These are phyloP conservation scores for Phialophora chinensis DNA, from an alignment of 2,329 filamentous ascomycete species.

Conservation along the genomic window DNA sequence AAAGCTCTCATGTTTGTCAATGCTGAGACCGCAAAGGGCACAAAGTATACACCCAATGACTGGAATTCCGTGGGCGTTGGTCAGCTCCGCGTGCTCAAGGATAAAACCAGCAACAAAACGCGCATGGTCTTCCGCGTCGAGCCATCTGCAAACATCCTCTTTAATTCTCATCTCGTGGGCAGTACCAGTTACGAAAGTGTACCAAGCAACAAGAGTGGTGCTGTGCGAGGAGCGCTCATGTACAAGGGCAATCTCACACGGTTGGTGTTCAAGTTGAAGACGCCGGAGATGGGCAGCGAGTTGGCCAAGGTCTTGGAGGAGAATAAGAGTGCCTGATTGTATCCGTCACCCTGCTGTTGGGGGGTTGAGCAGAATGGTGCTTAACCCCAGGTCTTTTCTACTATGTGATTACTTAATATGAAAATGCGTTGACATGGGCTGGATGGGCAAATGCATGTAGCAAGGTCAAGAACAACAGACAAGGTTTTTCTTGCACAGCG, in stretches of 20 bases:
- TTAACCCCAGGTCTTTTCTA: neutral
- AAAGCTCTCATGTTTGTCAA: constrained; percentile 69
- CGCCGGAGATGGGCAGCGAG: constrained; percentile 32
- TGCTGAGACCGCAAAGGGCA: constrained; percentile 52
- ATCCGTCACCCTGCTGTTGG: neutral
- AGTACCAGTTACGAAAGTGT: constrained; percentile 61
- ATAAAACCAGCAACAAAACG: constrained; percentile 70
- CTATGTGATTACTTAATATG: constrained; percentile 5
- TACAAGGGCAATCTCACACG: constrained; percentile 34
- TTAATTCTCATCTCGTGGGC: constrained; percentile 71
- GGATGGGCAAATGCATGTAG: constrained; percentile 3
- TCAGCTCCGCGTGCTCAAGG: constrained; percentile 72
- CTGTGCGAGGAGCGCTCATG: constrained; percentile 36
- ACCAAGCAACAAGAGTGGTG: constrained; percentile 34
- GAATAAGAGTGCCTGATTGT: constrained; percentile 33
- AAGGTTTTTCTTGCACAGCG: constrained; percentile 1
- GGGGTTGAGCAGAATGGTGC: neutral
- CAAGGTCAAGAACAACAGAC: constrained; percentile 5
- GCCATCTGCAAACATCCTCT: constrained; percentile 72
- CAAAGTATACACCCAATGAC: constrained; percentile 49
- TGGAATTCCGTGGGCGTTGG: constrained; percentile 77
- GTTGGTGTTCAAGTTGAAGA: constrained; percentile 40
- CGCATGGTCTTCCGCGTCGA: constrained; percentile 76
- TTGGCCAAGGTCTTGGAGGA: constrained; percentile 36
- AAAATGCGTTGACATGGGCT: neutral